These are phyloP conservation scores for Plasmodium blacklocki DNA, from an alignment of 169 alveolate genomes.

Conservation along the genomic window DNA sequence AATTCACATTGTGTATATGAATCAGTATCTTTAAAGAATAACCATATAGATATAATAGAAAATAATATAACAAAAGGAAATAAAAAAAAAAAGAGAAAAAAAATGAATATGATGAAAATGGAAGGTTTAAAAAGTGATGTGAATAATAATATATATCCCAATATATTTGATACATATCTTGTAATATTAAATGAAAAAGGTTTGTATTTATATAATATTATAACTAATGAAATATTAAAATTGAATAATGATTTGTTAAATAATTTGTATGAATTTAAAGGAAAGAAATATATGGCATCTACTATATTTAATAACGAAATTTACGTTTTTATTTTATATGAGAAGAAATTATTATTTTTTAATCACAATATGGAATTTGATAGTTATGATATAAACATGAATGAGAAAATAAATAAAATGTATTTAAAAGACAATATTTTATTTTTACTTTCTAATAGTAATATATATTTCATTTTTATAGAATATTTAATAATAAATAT, in stretches of 20 bases:
- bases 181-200: constrained; percentile 28
- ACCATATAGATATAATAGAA: background rate
- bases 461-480: constrained; percentile 25
- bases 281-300: constrained; percentile 38
- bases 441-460: constrained; percentile 37
- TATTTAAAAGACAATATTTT: constrained; percentile 19
- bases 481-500: background rate
- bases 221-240: constrained; percentile 11
- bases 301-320: constrained; percentile 3
- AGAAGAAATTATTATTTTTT: constrained; percentile 38
- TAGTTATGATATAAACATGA: constrained; percentile 12
- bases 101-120: background rate
- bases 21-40: background rate
- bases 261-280: constrained; percentile 21
- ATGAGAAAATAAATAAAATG: constrained; percentile 39
- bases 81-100: constrained; percentile 4
- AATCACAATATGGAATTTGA: constrained; percentile 8
- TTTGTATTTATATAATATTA: constrained; percentile 40
- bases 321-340: constrained; percentile 46
- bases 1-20: background rate
- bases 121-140: background rate
- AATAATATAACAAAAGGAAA: background rate
- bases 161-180: constrained; percentile 23
- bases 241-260: constrained; percentile 28
- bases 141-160: background rate